Base-by-base conservation (phyloP, 371 early-diverging fungal species). In the Lichtheimia ornata region DNA sequence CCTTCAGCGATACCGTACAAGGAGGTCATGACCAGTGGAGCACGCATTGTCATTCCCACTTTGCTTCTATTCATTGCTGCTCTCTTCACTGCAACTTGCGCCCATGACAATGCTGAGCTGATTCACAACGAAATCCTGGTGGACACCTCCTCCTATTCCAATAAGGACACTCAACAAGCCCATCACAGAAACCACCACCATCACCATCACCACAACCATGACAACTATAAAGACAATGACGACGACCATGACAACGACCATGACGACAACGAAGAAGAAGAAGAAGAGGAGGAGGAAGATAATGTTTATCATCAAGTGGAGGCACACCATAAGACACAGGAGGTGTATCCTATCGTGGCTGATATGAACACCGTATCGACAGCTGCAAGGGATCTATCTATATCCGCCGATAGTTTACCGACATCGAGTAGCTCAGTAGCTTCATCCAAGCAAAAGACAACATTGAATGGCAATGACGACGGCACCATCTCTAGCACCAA, bases 401-500 rank as follows among this genome's bases (percentile, higher is more conserved):
- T 35, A 22, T 14, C 41, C 4, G 14, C 17, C 17, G 35, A 56
- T 41, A 17, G 12, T 14, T 20, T 6, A 15, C 18, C 17, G 12
- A 3, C 25, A 20, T 27, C 42, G 4, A 56, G 45, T 18, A 15
- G 44, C 14, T 56, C 57, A 25, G n/a, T 47, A n/a, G n/a, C 47
- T n/a, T 47, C 47, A 47, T 47, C 47, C n/a, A 52, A 15, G 5
- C 24, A 15, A n/a, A 28, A 25, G 27, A 52, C 22, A 15, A 18
- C 53, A 9, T 7, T 50, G 11, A 41, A 42, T 22, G 61, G 61
- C 3, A 45, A 42, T 24, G 40, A 63, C 20, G 63, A 56, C 25
- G 63, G 63, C 13, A 63, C 63, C 4, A 54, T 63, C 15, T 63
- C 63, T 0, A 63, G 63, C 30, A 52, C 63, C 7, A 63, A 63